Percentiles rank a stretch among this genome's conserved stretches.
Evolutionary conservation across 192 early-diverging fungal genomes (phyloP).

Genomic region (Coemansia sp.): DNA sequence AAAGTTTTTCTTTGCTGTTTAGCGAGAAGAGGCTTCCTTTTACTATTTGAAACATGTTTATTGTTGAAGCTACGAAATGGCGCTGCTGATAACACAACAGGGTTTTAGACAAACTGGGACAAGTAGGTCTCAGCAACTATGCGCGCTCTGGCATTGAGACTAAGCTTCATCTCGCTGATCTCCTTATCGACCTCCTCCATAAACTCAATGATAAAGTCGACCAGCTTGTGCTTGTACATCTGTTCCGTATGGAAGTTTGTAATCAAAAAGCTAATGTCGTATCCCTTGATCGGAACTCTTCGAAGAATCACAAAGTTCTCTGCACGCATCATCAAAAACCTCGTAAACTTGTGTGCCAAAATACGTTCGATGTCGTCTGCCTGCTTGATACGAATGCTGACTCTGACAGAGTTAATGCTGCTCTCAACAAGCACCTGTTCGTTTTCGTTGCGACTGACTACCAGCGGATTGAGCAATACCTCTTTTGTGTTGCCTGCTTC

Average conservation of each 20-base stretch:
- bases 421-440: slow-evolving; percentile 91
- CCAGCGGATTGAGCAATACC: slow-evolving; percentile 82
- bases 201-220: slow-evolving; percentile 98
- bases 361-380: slow-evolving; percentile 96
- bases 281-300: slow-evolving; percentile 90
- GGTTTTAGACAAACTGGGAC: slow-evolving; percentile 47
- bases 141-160: slow-evolving; percentile 87
- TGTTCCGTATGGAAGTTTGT: slow-evolving; percentile 98
- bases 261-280: slow-evolving; percentile 95
- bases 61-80: background rate
- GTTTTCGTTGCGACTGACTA: slow-evolving; percentile 90
- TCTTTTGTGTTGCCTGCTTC: slow-evolving; percentile 82
- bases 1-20: background rate
- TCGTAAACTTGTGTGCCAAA: slow-evolving; percentile 94
- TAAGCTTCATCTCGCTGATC: slow-evolving; percentile 98
- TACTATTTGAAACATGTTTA: no score
- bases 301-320: slow-evolving; percentile 95
- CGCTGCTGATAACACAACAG: no score
- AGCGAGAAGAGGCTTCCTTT: background rate
- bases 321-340: slow-evolving; percentile 96
- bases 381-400: slow-evolving; percentile 97
- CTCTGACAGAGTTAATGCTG: slow-evolving; percentile 90
- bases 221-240: slow-evolving; percentile 99
- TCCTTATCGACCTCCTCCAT: slow-evolving; percentile 99
- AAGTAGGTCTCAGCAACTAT: slow-evolving; percentile 82